phyloP scores from a whole-genome alignment of 2,329 filamentous ascomycete genomes.

The Rosellinia necatrix region DNA sequence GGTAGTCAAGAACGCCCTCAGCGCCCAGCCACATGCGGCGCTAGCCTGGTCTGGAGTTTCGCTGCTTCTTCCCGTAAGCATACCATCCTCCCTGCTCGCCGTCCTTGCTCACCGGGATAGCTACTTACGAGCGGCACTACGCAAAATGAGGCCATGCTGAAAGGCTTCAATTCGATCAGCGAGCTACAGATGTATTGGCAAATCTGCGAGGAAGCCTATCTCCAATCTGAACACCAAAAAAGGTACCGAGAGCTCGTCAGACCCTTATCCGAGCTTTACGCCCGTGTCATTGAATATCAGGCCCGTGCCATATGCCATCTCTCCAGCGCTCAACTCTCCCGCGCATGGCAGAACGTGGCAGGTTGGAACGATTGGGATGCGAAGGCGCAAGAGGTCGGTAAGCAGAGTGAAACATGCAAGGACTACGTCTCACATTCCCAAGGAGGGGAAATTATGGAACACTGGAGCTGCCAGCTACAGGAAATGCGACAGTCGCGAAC shows the following conservation, averaged over 20 bases:
- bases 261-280: constrained; percentile 10
- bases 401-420: constrained; percentile 2
- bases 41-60: constrained; percentile 15
- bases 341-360: constrained; percentile 4
- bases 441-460: neutral
- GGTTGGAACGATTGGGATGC: constrained; percentile 9
- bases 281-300: constrained; percentile 12
- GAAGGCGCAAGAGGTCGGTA: neutral
- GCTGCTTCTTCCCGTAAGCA: constrained; percentile 7
- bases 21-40: constrained; percentile 9
- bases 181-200: constrained; percentile 10
- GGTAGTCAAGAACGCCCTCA: constrained; percentile 9
- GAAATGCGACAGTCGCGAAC: constrained; percentile 1
- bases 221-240: neutral
- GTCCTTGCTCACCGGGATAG: neutral
- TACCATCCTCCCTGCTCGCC: neutral
- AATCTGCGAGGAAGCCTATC: neutral
- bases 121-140: constrained; percentile 7
- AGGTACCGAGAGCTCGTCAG: neutral
- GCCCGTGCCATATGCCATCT: constrained; percentile 14
- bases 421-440: neutral
- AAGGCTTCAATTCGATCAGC: neutral
- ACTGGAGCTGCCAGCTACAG: neutral
- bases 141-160: constrained; percentile 6
- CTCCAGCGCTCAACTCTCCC: constrained; percentile 11